Evolutionary conservation across 2,329 filamentous ascomycete species (phyloP), one percentile per base, ranked within the genome.

Genomic region (Botryotinia narcissicola): DNA sequence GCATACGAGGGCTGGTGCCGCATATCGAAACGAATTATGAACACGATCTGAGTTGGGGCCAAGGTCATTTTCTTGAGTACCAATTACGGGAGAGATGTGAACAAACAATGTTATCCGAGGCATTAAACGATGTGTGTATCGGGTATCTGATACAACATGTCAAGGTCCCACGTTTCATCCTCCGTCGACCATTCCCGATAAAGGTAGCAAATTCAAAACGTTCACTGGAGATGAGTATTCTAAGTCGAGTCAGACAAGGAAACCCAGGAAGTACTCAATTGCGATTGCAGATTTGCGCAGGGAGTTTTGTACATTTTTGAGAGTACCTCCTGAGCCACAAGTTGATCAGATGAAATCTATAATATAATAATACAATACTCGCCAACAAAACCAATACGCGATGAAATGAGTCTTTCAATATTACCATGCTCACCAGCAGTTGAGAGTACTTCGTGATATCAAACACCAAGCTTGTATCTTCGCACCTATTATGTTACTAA

Each of bases 101-200:
- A 29, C n/a, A 72, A 59, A 68, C n/a, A 72, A 35, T 59, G 35
- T 68, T 68, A 14, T 68, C 51, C 37, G 62, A 46, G 62, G 70
- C 48, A 51, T 59, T 32, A 60, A 29, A 70, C 29, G 35, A 70
- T 46, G 35, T 70, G 40, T 70, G n/a, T 54, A 70, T 70, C 54
- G 40, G 54, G 68, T 37, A 44, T n/a, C 14, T 61, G 68, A 70
- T 62, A 70, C 68, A 70, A 62, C 20, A 22, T 57, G 54, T 62
- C 54, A 46, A 46, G 29, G 29, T 18, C 40, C 68, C 54, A 70
- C 25, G 68, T 70, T 70, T 70, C 54, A 70, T 70, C 54, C 54
- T 46, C 54, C 40, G 29, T 35, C 68, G 22, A 46, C 40, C 68
- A 70, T 46, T n/a, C 66, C 29, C 42, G 44, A 61, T 46, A 14